Conservation (phyloP, 2,329 filamentous ascomycete genomes). For the Thelonectria blattea region DNA sequence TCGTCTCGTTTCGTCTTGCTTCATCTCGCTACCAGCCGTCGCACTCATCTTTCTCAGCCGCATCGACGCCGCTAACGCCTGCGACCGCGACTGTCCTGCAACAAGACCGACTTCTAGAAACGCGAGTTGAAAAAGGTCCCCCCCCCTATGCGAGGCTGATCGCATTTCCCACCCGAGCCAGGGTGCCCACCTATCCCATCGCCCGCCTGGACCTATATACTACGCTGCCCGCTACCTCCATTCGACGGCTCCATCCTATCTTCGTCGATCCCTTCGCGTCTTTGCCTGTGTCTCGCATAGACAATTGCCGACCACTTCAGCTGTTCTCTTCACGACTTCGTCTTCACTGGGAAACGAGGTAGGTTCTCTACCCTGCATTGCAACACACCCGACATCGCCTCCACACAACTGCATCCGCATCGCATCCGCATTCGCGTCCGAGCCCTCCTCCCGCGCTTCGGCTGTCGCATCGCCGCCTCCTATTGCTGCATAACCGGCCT, state of each 20-base stretch:
- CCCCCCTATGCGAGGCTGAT: conserved; percentile 40
- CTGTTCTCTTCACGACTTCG: conserved; percentile 10
- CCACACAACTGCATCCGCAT: conserved; percentile 31
- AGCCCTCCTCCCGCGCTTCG: background rate
- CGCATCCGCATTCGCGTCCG: conserved; percentile 9
- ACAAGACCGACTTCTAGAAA: conserved; percentile 38
- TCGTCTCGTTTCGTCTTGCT: background rate
- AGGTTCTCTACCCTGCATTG: conserved; percentile 20
- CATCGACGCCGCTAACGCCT: conserved; percentile 24
- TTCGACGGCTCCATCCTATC: conserved; percentile 11
- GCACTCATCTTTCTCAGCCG: conserved; percentile 5
- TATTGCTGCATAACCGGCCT: conserved; percentile 13
- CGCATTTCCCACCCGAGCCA: conserved; percentile 32
- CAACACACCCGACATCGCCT: conserved; percentile 18
- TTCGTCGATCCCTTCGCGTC: conserved; percentile 15
- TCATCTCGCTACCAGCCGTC: conserved; percentile 4
- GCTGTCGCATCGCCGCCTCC: conserved; percentile 12
- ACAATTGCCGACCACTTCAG: conserved; percentile 14
- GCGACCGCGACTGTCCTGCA: conserved; percentile 14
- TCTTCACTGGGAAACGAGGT: conserved; percentile 20
- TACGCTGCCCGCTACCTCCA: conserved; percentile 11
- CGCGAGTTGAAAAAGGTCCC: conserved; percentile 19
- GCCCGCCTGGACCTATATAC: conserved; percentile 9
- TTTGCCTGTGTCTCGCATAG: conserved; percentile 3
- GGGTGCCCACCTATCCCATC: conserved; percentile 33